phyloP scores from a whole-genome alignment of 805 yeast genomes.

The Peterozyma xylosa region DNA sequence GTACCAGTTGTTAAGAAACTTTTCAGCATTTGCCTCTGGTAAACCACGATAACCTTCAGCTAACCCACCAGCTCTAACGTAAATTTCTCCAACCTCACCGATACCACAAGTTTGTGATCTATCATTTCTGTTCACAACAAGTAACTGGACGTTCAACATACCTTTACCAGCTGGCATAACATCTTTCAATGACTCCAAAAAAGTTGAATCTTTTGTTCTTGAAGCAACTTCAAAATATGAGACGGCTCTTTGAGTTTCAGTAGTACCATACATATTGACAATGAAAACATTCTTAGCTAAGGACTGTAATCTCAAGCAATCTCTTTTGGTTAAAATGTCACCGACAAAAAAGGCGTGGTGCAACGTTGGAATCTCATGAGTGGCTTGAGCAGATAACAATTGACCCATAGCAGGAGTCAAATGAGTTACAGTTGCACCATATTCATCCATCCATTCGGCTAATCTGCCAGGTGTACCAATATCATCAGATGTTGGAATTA shows the following conservation, averaged over 20 bases:
- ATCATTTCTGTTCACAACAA: constrained; percentile 89
- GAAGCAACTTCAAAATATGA: constrained; percentile 87
- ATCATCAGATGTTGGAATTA: constrained; percentile 94
- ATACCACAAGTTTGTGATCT: constrained; percentile 91
- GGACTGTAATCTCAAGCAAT: constrained; percentile 86
- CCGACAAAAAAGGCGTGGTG: constrained; percentile 99
- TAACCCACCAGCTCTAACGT: constrained; percentile 96
- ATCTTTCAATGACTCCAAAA: constrained; percentile 80
- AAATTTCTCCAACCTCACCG: constrained; percentile 98
- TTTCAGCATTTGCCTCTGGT: constrained; percentile 81
- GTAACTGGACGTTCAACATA: constrained; percentile 88
- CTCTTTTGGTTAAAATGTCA: constrained; percentile 94
- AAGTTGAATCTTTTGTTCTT: constrained; percentile 57
- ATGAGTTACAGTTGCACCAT: constrained; percentile 93
- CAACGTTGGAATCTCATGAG: constrained; percentile 72
- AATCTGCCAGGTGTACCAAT: constrained; percentile 97
- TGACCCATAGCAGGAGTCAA: constrained; percentile 99
- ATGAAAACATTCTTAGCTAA: constrained; percentile 84
- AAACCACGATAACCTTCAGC: constrained; percentile 94
- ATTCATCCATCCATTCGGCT: constrained; percentile 93
- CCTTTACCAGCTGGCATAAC: constrained; percentile 99
- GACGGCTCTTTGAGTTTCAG: constrained; percentile 98
- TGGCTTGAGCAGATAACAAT: constrained; percentile 89
- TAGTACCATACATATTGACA: constrained; percentile 98
- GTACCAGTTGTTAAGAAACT: constrained; percentile 90